Evolutionary conservation across 345 rosid species (phyloP).

Genomic region (Rhodomyrtus tomentosa): DNA sequence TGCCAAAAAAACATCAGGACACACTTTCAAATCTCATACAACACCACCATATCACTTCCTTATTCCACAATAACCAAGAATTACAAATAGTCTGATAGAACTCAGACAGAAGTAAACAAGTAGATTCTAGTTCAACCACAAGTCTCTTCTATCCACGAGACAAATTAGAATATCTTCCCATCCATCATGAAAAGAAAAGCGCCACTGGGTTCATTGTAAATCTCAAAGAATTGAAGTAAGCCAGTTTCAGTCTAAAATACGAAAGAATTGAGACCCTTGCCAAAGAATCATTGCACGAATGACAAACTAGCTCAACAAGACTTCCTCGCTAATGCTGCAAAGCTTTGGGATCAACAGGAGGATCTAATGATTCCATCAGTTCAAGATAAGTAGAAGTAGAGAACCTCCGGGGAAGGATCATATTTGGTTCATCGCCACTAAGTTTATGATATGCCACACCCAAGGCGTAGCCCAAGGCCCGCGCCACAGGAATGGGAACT

Average conservation of each 20-base stretch:
- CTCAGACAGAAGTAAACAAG: background rate
- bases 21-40: background rate
- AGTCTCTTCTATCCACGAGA: background rate
- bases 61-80: background rate
- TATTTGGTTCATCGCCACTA: constrained; percentile 30
- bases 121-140: background rate
- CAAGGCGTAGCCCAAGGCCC: constrained; percentile 69
- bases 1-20: background rate
- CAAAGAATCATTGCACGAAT: background rate
- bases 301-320: background rate
- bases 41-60: background rate
- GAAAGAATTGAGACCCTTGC: background rate
- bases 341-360: background rate
- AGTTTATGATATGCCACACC: constrained; percentile 55
- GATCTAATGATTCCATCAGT: background rate
- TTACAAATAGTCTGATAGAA: background rate
- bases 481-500: constrained; percentile 67
- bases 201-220: background rate
- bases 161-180: background rate
- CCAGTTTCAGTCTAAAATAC: background rate
- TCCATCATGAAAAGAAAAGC: background rate
- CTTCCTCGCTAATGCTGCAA: background rate
- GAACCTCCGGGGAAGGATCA: constrained; percentile 63
- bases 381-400: constrained; percentile 51
- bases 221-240: background rate